phyloP scores from a whole-genome alignment of 305 asterid species.

The Solanum hybrid region DNA sequence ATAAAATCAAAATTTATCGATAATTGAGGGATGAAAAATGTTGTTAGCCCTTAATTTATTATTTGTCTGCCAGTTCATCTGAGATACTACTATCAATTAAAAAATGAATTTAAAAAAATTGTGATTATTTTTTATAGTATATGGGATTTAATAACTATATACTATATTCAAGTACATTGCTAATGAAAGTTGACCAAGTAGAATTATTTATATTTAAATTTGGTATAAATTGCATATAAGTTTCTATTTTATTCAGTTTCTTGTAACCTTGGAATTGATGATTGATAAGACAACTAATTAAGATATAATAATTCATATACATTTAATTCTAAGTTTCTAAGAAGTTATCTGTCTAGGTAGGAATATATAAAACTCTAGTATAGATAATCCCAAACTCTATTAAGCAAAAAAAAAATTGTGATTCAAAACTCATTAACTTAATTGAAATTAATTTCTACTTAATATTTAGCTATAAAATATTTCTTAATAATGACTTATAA shows the following conservation, averaged over 20 bases:
- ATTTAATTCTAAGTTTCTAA: not conserved
- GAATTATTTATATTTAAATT: not conserved
- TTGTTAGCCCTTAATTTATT: not conserved
- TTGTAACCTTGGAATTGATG: not conserved
- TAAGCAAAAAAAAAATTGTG: not conserved
- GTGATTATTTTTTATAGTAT: not conserved
- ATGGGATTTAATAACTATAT: not conserved
- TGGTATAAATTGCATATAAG: not conserved
- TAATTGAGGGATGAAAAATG: not conserved
- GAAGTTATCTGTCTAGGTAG: not conserved
- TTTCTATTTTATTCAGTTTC: not conserved
- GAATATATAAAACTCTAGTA: no score
- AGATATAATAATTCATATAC: not conserved
- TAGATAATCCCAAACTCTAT: not conserved
- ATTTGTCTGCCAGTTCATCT: constrained; percentile 22
- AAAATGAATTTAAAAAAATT: not conserved
- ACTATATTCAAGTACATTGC: not conserved
- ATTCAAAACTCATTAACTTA: not conserved
- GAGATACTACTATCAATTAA: not conserved
- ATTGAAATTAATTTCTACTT: not conserved
- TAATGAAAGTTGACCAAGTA: not conserved
- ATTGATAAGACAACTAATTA: not conserved
- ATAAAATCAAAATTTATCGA: not conserved
- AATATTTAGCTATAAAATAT: not conserved
- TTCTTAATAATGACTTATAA: not conserved